Evolutionary conservation across 1,284 basidiomycete genomes (phyloP).

Genomic region (Trichosporon asahii): DNA sequence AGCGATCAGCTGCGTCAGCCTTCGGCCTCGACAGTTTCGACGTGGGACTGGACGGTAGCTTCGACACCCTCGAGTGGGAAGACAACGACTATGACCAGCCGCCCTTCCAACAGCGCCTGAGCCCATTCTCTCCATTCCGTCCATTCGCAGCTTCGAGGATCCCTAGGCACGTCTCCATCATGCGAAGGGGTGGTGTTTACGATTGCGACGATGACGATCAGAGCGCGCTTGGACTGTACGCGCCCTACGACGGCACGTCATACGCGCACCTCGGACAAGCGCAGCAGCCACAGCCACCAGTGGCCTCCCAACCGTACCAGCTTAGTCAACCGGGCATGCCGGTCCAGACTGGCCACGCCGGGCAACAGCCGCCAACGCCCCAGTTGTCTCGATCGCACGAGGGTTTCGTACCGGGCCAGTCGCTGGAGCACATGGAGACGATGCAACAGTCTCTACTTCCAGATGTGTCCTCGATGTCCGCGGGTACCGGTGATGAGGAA

Average conservation of each 20-base stretch:
- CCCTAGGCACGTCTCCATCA: not conserved
- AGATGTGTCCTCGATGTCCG: not conserved
- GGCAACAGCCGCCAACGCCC: not conserved
- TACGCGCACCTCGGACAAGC: not conserved
- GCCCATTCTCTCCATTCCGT: not conserved
- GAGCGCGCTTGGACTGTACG: not conserved
- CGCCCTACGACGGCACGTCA: not conserved
- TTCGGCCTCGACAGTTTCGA: not conserved
- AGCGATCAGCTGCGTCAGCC: not conserved
- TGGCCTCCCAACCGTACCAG: not conserved
- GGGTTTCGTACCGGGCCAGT: not conserved
- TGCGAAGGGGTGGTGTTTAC: not conserved
- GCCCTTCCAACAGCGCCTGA: not conserved
- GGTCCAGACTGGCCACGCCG: not conserved
- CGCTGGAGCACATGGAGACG: not conserved
- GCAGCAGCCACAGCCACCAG: not conserved
- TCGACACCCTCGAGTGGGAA: not conserved
- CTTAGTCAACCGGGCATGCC: not conserved
- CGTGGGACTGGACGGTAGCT: not conserved
- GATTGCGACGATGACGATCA: constrained; percentile 5
- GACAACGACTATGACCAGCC: constrained; percentile 4
- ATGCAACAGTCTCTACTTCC: not conserved
- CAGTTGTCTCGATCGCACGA: not conserved
- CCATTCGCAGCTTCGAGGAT: not conserved
- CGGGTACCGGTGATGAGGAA: not conserved